A percentile compares a stretch with the other conserved stretches of the same genome.
These are phyloP conservation scores for Phytophthora hybrid DNA, from an alignment of 352 stramenopile species.

Conservation along the genomic window DNA sequence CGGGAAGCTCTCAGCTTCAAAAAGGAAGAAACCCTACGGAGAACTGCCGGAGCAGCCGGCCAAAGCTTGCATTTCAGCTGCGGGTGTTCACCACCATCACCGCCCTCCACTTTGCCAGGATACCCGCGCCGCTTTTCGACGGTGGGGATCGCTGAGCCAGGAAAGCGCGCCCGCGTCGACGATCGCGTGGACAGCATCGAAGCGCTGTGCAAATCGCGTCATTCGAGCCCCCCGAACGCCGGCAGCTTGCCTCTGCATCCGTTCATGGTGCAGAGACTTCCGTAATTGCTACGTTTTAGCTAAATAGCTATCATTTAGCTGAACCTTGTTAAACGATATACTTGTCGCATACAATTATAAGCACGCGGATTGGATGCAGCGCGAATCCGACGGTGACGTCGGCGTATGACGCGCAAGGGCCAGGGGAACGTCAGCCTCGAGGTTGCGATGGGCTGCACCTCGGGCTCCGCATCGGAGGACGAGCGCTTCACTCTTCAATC, in stretches of 20 bases:
- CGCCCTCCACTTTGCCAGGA: not conserved
- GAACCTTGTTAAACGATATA: conserved; percentile 31
- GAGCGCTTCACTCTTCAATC: conserved; percentile 37
- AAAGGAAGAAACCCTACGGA: conserved; percentile 10
- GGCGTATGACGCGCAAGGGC: conserved; percentile 25
- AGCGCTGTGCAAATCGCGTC: conserved; percentile 34
- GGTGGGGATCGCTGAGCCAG: conserved; percentile 34
- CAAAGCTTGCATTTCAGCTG: conserved; percentile 27
- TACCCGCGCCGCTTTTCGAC: conserved; percentile 20
- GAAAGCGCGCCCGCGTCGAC: conserved; percentile 20
- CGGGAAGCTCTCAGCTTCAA: not conserved
- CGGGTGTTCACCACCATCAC: not conserved
- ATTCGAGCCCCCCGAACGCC: conserved; percentile 8
- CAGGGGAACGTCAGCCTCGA: conserved; percentile 3
- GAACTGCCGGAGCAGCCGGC: conserved; percentile 3
- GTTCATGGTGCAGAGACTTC: conserved; percentile 11
- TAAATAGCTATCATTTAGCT: not conserved
- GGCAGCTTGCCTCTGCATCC: not conserved
- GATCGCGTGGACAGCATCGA: conserved; percentile 35
- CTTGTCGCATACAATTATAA: conserved; percentile 27
- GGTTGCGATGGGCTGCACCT: conserved; percentile 14
- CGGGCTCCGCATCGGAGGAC: conserved; percentile 20
- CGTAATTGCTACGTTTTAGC: not conserved
- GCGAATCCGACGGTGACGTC: conserved; percentile 23
- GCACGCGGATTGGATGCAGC: conserved; percentile 29